Percentiles rank a stretch among this genome's conserved stretches.
Evolutionary conservation across 139 green algal species (phyloP).

Genomic region (Picochlorum sp.): DNA sequence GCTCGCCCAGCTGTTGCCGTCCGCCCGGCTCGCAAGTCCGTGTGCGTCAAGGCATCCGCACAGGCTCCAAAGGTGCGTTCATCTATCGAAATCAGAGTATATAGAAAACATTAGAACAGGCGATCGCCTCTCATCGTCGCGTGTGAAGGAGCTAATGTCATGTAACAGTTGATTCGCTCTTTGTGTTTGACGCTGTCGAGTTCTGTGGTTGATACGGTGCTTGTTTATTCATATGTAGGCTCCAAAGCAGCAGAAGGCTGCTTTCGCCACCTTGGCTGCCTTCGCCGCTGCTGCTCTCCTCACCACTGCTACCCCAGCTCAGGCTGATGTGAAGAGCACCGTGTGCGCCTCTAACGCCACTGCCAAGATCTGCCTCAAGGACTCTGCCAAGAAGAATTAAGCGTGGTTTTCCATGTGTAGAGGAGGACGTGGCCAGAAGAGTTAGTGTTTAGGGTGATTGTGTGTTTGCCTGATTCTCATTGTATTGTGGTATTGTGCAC

Average conservation of each 20-base stretch:
- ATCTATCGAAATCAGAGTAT: not conserved
- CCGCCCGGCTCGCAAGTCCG: constrained; percentile 7
- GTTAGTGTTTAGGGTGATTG: no score
- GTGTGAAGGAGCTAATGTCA: no score
- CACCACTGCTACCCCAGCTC: constrained; percentile 1
- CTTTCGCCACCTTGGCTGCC: constrained; percentile 8
- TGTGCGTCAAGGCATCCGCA: not conserved
- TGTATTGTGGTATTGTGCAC: no score
- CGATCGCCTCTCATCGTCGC: no score
- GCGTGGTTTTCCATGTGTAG: no score
- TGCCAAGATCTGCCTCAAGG: constrained; percentile 24
- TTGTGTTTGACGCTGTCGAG: not conserved
- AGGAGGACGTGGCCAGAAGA: no score
- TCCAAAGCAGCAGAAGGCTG: constrained; percentile 13
- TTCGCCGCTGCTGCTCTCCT: constrained; percentile 16
- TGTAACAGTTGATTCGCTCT: not conserved
- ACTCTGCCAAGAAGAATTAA: constrained; percentile 16
- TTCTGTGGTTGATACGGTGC: not conserved
- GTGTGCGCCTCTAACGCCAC: constrained; percentile 38
- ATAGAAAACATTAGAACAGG: not conserved
- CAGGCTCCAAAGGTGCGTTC: not conserved
- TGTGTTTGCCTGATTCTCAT: no score
- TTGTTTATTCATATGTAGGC: not conserved
- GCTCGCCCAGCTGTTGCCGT: not conserved
- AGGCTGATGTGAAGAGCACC: constrained; percentile 19